Evolutionary conservation across 1,139 yeast species (phyloP).

Genomic region (Trichomonascaceae sp.): DNA sequence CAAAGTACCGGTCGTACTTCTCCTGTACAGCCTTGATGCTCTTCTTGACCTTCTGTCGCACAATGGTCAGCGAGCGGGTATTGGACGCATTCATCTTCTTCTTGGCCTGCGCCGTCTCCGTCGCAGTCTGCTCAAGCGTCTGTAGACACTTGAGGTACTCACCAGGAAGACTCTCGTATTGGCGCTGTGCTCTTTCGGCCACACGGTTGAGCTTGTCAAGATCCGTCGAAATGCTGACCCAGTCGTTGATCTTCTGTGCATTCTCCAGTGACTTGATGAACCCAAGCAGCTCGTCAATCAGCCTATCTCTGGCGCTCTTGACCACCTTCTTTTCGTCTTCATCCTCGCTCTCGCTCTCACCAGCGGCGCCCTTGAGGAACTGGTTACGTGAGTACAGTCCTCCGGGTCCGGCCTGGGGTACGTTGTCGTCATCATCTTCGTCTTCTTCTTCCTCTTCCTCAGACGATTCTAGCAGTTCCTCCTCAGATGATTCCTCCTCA

Average conservation of each 20-base stretch:
- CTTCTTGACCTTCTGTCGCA: constrained; percentile 82
- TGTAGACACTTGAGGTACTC: constrained; percentile 57
- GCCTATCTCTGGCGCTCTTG: constrained; percentile 85
- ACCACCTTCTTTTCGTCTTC: constrained; percentile 63
- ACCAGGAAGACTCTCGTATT: constrained; percentile 55
- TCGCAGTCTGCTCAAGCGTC: constrained; percentile 59
- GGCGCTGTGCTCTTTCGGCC: constrained; percentile 60
- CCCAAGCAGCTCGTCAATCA: constrained; percentile 72
- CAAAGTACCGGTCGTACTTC: constrained; percentile 47
- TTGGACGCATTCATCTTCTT: constrained; percentile 74
- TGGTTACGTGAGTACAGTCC: constrained; percentile 47
- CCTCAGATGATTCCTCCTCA: constrained; percentile 11
- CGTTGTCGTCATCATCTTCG: constrained; percentile 30
- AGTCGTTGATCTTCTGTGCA: constrained; percentile 60
- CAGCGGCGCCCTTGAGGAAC: constrained; percentile 30
- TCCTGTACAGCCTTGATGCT: constrained; percentile 53
- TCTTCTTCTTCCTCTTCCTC: constrained; percentile 19
- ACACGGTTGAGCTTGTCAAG: constrained; percentile 66
- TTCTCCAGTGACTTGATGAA: constrained; percentile 57
- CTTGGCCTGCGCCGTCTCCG: constrained; percentile 39
- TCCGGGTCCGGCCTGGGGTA: constrained; percentile 25
- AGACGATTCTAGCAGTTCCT: constrained; percentile 10
- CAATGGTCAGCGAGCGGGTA: constrained; percentile 76
- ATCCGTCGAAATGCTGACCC: constrained; percentile 63
- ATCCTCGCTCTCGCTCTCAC: constrained; percentile 38